Conservation (phyloP, 169 alveolate genomes). For the Cryptosporidium sp. region DNA sequence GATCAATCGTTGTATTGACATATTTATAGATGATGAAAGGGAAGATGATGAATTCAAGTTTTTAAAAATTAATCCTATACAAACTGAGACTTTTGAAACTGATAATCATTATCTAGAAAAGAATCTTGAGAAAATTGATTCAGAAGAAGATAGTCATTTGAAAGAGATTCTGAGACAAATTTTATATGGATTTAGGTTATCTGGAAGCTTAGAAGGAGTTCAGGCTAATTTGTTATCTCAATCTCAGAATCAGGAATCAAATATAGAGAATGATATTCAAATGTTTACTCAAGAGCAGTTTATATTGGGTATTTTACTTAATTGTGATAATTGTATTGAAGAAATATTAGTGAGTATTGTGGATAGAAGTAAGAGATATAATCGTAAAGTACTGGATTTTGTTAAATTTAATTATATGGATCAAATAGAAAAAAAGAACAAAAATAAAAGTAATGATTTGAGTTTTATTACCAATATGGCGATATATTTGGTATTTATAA, state of each 20-base stretch:
- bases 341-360: not conserved
- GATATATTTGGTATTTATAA: not conserved
- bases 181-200: too few relatives aligned
- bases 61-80: not conserved
- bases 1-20: conserved; percentile 91
- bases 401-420: not conserved
- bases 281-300: not conserved
- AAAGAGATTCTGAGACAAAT: too few relatives aligned
- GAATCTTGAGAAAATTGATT: too few relatives aligned
- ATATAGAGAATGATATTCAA: not conserved
- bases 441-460: not conserved
- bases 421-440: not conserved
- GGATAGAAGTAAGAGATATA: not conserved
- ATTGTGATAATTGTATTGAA: conserved; percentile 1
- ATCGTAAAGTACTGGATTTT: not conserved
- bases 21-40: conserved; percentile 75
- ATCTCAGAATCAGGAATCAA: not conserved
- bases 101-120: not conserved
- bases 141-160: not conserved
- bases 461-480: not conserved
- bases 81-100: not conserved
- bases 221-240: too few relatives aligned
- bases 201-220: too few relatives aligned
- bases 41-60: too few relatives aligned
- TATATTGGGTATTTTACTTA: not conserved